Evolutionary conservation across 139 green algal species (phyloP).

Genomic region (Micractinium sp.): DNA sequence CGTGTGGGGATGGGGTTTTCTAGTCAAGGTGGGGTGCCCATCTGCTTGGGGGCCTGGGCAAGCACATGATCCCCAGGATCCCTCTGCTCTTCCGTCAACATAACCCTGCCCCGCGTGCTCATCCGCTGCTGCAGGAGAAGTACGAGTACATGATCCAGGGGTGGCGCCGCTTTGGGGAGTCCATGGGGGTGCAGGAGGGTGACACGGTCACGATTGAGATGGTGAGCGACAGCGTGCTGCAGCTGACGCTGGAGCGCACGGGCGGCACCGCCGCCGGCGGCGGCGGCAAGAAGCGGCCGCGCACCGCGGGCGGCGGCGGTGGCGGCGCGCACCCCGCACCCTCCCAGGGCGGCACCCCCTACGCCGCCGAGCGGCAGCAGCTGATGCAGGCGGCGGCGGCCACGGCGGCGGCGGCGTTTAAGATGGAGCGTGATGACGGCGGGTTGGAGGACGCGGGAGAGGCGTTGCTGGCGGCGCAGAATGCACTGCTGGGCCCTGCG

Average conservation of each 20-base stretch:
- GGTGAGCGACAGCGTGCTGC: constrained; percentile 21
- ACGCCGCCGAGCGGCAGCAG: too few species aligned
- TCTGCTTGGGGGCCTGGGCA: too few species aligned
- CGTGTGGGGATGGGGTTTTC: too few species aligned
- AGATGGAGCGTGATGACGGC: too few species aligned
- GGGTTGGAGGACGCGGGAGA: too few species aligned
- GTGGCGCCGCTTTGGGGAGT: constrained; percentile 36
- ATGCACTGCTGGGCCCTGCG: too few species aligned
- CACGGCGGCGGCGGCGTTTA: too few species aligned
- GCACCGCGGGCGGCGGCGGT: background rate
- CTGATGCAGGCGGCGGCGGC: too few species aligned
- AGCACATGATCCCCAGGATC: too few species aligned
- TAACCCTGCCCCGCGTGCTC: background rate
- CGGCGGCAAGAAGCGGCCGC: background rate
- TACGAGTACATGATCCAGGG: constrained; percentile 57
- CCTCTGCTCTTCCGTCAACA: background rate
- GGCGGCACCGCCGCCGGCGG: background rate
- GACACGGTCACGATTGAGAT: constrained; percentile 43
- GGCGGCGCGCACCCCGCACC: background rate
- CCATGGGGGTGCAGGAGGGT: constrained; percentile 28
- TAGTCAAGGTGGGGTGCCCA: background rate
- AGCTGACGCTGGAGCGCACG: constrained; percentile 21
- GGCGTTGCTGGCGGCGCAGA: too few species aligned
- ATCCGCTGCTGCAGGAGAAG: constrained; percentile 35
- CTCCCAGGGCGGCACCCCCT: background rate